Percentiles rank a stretch among this genome's conserved stretches.
Evolutionary conservation across 2,329 filamentous ascomycete genomes (phyloP).

Genomic region (Phialemonium atrogriseum): DNA sequence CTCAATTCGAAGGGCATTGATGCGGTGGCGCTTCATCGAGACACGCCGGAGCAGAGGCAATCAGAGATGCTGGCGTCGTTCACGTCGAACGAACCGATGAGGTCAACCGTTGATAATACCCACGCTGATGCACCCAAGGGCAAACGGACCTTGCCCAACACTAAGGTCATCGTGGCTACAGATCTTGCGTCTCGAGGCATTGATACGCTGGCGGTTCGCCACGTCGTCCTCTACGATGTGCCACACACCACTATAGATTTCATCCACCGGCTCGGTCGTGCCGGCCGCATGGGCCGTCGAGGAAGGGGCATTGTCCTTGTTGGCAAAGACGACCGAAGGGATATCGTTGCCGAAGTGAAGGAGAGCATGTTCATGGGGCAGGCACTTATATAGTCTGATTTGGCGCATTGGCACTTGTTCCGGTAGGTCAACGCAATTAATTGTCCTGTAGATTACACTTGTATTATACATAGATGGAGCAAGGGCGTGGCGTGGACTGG

Average conservation of each 20-base stretch:
- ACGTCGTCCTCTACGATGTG: constrained; percentile 95
- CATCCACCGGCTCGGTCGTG: constrained; percentile 87
- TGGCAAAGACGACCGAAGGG: constrained; percentile 79
- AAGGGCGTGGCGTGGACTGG: too few species aligned
- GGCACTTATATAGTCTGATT: constrained; percentile 59
- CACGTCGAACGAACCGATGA: constrained; percentile 40
- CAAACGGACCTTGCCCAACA: constrained; percentile 56
- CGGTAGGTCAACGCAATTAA: neutral
- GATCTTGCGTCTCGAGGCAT: constrained; percentile 90
- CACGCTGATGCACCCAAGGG: constrained; percentile 17
- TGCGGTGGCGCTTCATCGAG: constrained; percentile 75
- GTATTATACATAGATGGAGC: too few species aligned
- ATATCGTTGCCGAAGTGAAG: constrained; percentile 85
- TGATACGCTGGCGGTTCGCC: constrained; percentile 82
- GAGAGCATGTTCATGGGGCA: constrained; percentile 81
- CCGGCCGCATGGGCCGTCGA: constrained; percentile 85
- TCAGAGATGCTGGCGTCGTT: constrained; percentile 71
- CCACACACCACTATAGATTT: constrained; percentile 97
- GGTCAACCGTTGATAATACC: constrained; percentile 6
- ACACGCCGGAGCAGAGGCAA: constrained; percentile 70
- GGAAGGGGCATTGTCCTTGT: constrained; percentile 86
- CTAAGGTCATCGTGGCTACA: constrained; percentile 88
- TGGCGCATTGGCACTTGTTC: neutral
- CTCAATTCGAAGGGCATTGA: constrained; percentile 81
- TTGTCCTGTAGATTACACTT: too few species aligned